Conservation (phyloP, 108 stramenopile species). For the Fragilariopsis cylindrus region DNA sequence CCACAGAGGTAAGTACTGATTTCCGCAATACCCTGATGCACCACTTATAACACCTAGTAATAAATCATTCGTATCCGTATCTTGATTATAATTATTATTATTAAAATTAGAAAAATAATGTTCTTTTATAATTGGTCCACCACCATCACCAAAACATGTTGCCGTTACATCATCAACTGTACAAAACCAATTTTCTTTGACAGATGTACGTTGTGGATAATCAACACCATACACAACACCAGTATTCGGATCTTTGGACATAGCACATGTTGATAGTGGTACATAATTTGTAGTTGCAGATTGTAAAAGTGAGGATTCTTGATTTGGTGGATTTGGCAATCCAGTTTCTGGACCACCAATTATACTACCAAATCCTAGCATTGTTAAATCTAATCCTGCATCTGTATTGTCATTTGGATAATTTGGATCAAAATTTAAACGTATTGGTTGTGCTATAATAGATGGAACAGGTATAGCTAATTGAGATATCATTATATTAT, state of each 20-base stretch:
- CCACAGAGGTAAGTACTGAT: neutral
- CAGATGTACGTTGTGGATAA: neutral
- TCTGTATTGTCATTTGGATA: neutral
- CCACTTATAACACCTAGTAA: slow-evolving; percentile 19
- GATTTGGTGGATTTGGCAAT: neutral
- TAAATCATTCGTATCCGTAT: neutral
- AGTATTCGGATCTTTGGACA: neutral
- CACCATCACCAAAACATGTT: slow-evolving; percentile 23
- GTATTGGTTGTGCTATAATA: neutral
- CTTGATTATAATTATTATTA: neutral
- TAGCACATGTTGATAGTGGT: slow-evolving; percentile 2
- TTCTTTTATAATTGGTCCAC: slow-evolving; percentile 23
- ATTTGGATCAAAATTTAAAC: slow-evolving; percentile 15
- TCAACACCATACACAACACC: neutral
- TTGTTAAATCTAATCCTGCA: slow-evolving; percentile 1
- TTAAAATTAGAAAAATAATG: neutral
- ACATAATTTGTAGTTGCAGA: slow-evolving; percentile 13
- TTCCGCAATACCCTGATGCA: neutral
- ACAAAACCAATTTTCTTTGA: slow-evolving; percentile 19
- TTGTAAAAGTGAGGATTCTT: neutral
- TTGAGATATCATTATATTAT: slow-evolving; percentile 15
- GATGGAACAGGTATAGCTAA: neutral
- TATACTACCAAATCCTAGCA: slow-evolving; percentile 21
- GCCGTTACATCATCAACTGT: neutral
- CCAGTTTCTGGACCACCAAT: neutral